Base-by-base conservation (phyloP, 495 filamentous ascomycete genomes). In the Hypoxylon lienhwacheense region DNA sequence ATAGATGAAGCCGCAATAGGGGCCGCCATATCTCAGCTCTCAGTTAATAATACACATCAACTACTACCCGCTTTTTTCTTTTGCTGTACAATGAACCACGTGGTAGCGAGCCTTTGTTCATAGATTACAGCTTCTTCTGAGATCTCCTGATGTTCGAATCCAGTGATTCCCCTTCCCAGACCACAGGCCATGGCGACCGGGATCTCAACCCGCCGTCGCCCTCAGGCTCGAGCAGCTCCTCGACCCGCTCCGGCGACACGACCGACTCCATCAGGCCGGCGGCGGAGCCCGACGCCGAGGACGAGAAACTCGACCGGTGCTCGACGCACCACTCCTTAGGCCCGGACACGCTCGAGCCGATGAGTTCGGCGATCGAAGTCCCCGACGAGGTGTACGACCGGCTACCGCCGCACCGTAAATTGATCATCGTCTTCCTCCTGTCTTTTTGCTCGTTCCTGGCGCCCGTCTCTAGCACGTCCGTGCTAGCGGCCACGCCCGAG, bases 401-500 rank as follows among this genome's bases (percentile, higher is more conserved):
- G 12, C 77, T 87, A 41, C 74, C 84, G 1, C 67, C 65, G 5
- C 66, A 71, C 3, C 74, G 81, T 45, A 88, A 88, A 55, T 61
- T 74, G 0, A 40, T 82, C 43, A 85, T 89, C 52, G 81, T 85
- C 24, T 69, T 67, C n/a, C 71, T 87, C 2, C 67, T 88, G 15
- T 81, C 85, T 0, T 85, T 82, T 58, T 86, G 82, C 69, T 76
- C 81, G 3, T 87, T 89, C 42, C 71, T 89, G 17, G 81, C 85
- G 11, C 85, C 85, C 0, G 80, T 88, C 5, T 84, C 82, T 4
- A 84, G 79, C 25, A 89, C 85, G 0, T 82, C 82, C 0, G 84
- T 89, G 33, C 69, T 89, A n/a, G 76, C 85, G 5, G 86, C 84
- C 22, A 74, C 84, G 7, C 85, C 86, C 1, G 85, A 90, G 61